These are phyloP conservation scores for Middelhovenomyces tepae DNA, from an alignment of 805 yeast genomes.

Conservation along the genomic window DNA sequence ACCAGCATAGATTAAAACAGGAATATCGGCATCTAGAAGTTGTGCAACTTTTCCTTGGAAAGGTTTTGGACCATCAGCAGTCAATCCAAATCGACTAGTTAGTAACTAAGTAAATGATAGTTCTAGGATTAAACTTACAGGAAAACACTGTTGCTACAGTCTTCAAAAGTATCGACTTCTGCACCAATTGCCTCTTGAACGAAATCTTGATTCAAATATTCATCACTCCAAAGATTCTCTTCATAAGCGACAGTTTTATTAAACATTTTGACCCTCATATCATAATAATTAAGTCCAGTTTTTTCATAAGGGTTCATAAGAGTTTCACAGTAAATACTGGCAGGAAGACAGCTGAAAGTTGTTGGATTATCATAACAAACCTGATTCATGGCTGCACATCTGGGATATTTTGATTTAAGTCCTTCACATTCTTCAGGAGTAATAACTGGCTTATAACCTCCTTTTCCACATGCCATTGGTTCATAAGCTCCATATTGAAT, in stretches of 20 bases:
- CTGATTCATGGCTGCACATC: conserved; percentile 65
- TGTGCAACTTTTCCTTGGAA: conserved; percentile 61
- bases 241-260: conserved; percentile 40
- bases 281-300: conserved; percentile 83
- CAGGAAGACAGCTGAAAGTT: conserved; percentile 83
- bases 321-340: conserved; percentile 75
- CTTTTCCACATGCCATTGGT: conserved; percentile 94
- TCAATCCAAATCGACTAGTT: conserved; percentile 67
- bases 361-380: conserved; percentile 64
- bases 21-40: conserved; percentile 60
- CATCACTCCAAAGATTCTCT: conserved; percentile 59
- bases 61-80: conserved; percentile 86
- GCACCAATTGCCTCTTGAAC: conserved; percentile 79
- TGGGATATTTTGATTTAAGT: conserved; percentile 55
- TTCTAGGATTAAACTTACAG: conserved; percentile 30
- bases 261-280: conserved; percentile 59
- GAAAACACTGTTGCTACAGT: conserved; percentile 57
- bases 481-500: conserved; percentile 69
- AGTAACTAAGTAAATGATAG: neutral
- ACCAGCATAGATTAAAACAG: conserved; percentile 84
- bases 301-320: conserved; percentile 67
- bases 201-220: conserved; percentile 62
- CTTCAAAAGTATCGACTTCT: conserved; percentile 56
- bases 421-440: conserved; percentile 66
- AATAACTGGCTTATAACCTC: conserved; percentile 73